A percentile compares a stretch with the other conserved stretches of the same genome.
phyloP scores from a whole-genome alignment of 306 rosid species.

The Malus fusca region DNA sequence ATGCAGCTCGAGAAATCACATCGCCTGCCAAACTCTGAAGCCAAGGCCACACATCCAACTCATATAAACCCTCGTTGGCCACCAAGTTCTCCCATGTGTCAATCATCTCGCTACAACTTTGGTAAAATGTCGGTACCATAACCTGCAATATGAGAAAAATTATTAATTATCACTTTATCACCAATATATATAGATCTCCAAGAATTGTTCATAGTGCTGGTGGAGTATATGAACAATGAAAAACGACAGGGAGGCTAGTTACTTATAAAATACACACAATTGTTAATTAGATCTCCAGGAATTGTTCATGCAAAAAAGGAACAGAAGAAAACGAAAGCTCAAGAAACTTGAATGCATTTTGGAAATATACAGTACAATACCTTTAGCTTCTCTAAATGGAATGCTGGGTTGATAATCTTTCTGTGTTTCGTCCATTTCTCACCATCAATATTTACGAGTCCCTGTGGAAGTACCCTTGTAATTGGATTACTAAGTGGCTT shows the following conservation, averaged over 20 bases:
- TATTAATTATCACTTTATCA: neutral
- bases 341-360: neutral
- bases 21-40: conserved; percentile 18
- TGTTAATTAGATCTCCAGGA: neutral
- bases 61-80: neutral
- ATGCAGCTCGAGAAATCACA: conserved; percentile 36
- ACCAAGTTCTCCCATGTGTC: conserved; percentile 21
- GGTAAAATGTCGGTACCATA: conserved; percentile 15
- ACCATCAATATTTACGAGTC: neutral
- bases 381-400: conserved; percentile 24
- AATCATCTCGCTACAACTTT: conserved; percentile 22
- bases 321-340: too few relatives aligned
- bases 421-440: conserved; percentile 23
- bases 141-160: neutral
- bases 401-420: conserved; percentile 22
- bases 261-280: neutral
- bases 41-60: conserved; percentile 33
- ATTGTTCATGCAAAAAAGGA: too few relatives aligned
- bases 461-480: neutral
- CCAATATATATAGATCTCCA: too few relatives aligned
- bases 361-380: neutral
- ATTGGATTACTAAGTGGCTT: conserved; percentile 4
- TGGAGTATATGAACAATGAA: too few relatives aligned
- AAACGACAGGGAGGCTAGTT: too few relatives aligned
- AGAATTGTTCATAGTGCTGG: too few relatives aligned